These are phyloP conservation scores for Globisporangium irregulare DNA, from an alignment of 352 stramenopile species.

Conservation along the genomic window DNA sequence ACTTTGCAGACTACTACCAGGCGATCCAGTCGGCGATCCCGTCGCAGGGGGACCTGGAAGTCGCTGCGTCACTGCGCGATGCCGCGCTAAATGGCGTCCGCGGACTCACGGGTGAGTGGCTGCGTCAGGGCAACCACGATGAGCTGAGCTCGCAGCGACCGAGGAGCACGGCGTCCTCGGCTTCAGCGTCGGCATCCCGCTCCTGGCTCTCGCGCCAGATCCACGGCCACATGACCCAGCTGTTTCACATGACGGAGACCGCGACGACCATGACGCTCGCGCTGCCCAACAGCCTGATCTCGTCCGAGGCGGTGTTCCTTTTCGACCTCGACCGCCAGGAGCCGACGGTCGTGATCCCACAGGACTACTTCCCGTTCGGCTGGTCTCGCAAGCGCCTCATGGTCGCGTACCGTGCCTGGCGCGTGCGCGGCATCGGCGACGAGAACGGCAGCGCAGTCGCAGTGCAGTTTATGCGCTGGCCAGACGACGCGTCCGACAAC, in stretches of 20 bases:
- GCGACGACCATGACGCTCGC: conserved; percentile 53
- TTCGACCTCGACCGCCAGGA: conserved; percentile 45
- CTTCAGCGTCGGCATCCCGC: conserved; percentile 27
- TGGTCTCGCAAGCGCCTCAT: conserved; percentile 45
- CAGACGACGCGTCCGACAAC: conserved; percentile 20
- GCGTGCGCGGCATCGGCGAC: conserved; percentile 46
- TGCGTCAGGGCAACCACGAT: conserved; percentile 36
- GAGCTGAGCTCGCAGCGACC: conserved; percentile 35
- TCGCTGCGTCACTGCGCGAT: conserved; percentile 38
- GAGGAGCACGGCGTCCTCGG: conserved; percentile 16
- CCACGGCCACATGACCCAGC: conserved; percentile 47
- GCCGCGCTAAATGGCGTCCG: conserved; percentile 35
- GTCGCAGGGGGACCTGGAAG: conserved; percentile 41
- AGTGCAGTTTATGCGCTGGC: conserved; percentile 70
- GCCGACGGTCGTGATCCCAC: conserved; percentile 38
- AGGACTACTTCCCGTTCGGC: conserved; percentile 63
- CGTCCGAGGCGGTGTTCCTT: conserved; percentile 43
- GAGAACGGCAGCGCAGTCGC: conserved; percentile 45
- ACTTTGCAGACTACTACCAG: conserved; percentile 49
- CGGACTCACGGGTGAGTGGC: conserved; percentile 49
- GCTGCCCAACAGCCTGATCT: conserved; percentile 58
- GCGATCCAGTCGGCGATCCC: conserved; percentile 39
- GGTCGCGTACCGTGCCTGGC: conserved; percentile 65
- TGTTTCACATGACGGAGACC: conserved; percentile 60
- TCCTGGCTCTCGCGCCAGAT: conserved; percentile 59